Evolutionary conservation across 164 flowering plant genomes (phyloP).

Genomic region (Euptelea pleiosperma): DNA sequence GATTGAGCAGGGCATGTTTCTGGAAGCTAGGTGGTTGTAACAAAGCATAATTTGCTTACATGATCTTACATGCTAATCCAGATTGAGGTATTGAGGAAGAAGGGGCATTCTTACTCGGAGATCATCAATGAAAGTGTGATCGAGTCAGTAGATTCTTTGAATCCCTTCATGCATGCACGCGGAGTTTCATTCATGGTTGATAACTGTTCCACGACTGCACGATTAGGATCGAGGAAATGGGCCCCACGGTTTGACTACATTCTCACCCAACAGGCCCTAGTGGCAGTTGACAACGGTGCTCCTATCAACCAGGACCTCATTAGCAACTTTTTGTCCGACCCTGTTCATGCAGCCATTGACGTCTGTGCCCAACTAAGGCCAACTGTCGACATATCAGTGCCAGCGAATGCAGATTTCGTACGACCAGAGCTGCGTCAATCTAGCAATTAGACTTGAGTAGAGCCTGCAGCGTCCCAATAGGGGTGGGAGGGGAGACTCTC

Average conservation of each 20-base stretch:
- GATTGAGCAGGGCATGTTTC: background rate
- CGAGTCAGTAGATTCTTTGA: slow-evolving; percentile 87
- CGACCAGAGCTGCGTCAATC: slow-evolving; percentile 75
- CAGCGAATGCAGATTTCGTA: slow-evolving; percentile 86
- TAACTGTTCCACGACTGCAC: slow-evolving; percentile 92
- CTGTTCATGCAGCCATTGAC: slow-evolving; percentile 82
- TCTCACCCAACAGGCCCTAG: slow-evolving; percentile 83
- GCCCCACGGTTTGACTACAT: slow-evolving; percentile 93
- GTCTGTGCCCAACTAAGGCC: slow-evolving; percentile 91
- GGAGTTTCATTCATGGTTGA: slow-evolving; percentile 98
- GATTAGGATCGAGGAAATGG: slow-evolving; percentile 95
- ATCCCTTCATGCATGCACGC: slow-evolving; percentile 98
- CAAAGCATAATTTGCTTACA: no score
- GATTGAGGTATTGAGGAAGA: slow-evolving; percentile 91
- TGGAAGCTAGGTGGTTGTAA: background rate
- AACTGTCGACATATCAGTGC: slow-evolving; percentile 86
- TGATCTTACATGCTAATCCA: no score
- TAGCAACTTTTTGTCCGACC: slow-evolving; percentile 85
- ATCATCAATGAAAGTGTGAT: slow-evolving; percentile 95
- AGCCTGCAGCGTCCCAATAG: background rate
- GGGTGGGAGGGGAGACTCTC: no score
- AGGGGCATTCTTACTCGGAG: slow-evolving; percentile 93
- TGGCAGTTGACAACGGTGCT: slow-evolving; percentile 61
- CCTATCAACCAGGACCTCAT: slow-evolving; percentile 79
- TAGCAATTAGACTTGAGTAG: slow-evolving; percentile 14